These are phyloP conservation scores for Escovopsis sp. DNA, from an alignment of 2,329 filamentous ascomycete genomes.

Conservation along the genomic window DNA sequence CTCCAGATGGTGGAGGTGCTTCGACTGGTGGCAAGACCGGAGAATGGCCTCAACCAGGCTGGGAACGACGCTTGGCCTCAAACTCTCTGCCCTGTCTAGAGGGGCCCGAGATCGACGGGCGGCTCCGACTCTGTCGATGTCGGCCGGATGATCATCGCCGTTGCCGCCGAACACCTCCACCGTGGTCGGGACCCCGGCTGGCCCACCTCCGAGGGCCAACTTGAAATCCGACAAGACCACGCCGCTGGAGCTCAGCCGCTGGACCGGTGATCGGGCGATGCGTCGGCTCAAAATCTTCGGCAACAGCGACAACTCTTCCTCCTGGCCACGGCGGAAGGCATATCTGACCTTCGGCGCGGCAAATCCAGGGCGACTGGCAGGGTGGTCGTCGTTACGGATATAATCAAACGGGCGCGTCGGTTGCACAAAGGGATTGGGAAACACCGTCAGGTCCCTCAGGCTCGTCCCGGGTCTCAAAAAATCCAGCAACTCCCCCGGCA, in stretches of 20 bases:
- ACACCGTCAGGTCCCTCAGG: slow-evolving; percentile 37
- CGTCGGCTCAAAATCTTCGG: slow-evolving; percentile 12
- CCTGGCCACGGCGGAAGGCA: background rate
- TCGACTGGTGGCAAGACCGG: slow-evolving; percentile 28
- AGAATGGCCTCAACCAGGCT: slow-evolving; percentile 38
- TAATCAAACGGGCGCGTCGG: slow-evolving; percentile 13
- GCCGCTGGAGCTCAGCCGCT: slow-evolving; percentile 17
- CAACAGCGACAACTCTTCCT: background rate
- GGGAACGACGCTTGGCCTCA: slow-evolving; percentile 23
- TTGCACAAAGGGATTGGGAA: slow-evolving; percentile 48
- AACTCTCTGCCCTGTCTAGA: slow-evolving; percentile 6
- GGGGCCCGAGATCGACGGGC: slow-evolving; percentile 2
- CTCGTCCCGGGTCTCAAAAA: slow-evolving; percentile 32
- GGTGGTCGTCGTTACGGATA: slow-evolving; percentile 3
- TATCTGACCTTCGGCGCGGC: background rate
- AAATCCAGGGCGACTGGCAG: background rate
- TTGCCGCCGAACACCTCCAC: slow-evolving; percentile 7
- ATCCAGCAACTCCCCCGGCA: slow-evolving; percentile 49
- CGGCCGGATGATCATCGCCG: background rate
- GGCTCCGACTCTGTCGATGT: background rate
- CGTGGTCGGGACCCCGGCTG: slow-evolving; percentile 7
- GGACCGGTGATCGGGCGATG: slow-evolving; percentile 18
- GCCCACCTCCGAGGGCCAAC: slow-evolving; percentile 11
- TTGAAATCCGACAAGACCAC: slow-evolving; percentile 16
- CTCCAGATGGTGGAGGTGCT: slow-evolving; percentile 27